phyloP scores from a whole-genome alignment of 805 yeast species.

The Dipodascus geniculatus region DNA sequence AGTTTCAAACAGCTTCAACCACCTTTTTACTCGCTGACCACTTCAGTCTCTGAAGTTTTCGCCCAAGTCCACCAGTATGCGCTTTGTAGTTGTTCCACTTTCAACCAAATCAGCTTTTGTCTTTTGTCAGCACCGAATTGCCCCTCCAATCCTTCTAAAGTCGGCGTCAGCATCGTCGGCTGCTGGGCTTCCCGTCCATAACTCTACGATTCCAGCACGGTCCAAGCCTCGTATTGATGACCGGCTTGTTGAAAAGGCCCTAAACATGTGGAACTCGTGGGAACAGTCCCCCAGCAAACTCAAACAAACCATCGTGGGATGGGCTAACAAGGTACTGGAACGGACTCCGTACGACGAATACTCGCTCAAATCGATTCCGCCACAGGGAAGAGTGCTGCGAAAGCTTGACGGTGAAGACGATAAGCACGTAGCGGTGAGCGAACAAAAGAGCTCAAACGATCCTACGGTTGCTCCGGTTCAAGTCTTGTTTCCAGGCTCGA shows the following conservation, averaged over 20 bases:
- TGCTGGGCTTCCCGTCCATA: no score
- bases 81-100: slow-evolving; percentile 61
- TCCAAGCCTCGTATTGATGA: slow-evolving; percentile 29
- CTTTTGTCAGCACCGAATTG: slow-evolving; percentile 45
- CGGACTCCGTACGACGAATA: slow-evolving; percentile 73
- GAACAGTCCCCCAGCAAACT: slow-evolving; percentile 40
- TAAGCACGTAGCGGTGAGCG: slow-evolving; percentile 3
- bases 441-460: slow-evolving; percentile 5
- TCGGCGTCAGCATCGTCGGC: slow-evolving; percentile 18
- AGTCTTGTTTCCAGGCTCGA: slow-evolving; percentile 38
- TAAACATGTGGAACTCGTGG: slow-evolving; percentile 52
- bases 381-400: slow-evolving; percentile 45
- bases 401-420: slow-evolving; percentile 28
- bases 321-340: slow-evolving; percentile 41
- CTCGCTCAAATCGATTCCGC: slow-evolving; percentile 65
- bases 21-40: no score
- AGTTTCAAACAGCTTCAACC: no score
- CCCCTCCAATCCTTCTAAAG: neutral
- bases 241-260: slow-evolving; percentile 36
- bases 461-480: slow-evolving; percentile 20
- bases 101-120: slow-evolving; percentile 50
- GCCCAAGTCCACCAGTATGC: no score
- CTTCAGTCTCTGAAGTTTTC: no score
- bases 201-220: slow-evolving; percentile 22
- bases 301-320: slow-evolving; percentile 47